Percentiles rank a stretch among this genome's conserved stretches.
These are phyloP conservation scores for Huiozyma sinensis DNA, from an alignment of 805 yeast species.

Conservation along the genomic window DNA sequence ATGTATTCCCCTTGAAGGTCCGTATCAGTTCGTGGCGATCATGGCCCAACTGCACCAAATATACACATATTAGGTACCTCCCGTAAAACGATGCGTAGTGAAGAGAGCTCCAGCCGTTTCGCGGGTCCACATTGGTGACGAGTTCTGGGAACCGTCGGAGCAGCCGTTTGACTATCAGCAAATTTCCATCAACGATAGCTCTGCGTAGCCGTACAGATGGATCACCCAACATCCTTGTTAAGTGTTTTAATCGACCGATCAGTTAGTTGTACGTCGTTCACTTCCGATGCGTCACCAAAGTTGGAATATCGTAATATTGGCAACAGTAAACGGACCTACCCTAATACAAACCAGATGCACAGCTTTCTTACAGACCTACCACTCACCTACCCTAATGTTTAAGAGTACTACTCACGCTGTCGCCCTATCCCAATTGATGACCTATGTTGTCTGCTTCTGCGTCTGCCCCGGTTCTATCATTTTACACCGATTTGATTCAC, in stretches of 20 bases:
- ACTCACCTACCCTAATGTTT: too few species aligned
- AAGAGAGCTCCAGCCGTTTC: constrained; percentile 71
- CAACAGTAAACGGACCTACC: not conserved
- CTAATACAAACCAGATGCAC: too few species aligned
- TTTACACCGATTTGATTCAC: too few species aligned
- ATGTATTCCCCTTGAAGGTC: constrained; percentile 49
- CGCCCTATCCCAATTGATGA: too few species aligned
- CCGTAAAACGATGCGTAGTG: constrained; percentile 77
- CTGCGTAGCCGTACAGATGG: constrained; percentile 56
- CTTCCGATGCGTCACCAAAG: not conserved
- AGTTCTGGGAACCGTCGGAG: constrained; percentile 60
- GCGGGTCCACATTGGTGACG: constrained; percentile 55
- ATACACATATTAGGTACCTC: constrained; percentile 54
- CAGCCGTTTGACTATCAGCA: constrained; percentile 52
- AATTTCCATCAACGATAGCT: constrained; percentile 54
- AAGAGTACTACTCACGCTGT: too few species aligned
- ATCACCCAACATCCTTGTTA: constrained; percentile 29
- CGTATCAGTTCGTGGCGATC: constrained; percentile 39
- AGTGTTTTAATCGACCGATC: not conserved
- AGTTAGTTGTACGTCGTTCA: not conserved
- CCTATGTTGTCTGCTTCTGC: too few species aligned
- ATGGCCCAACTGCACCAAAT: constrained; percentile 45
- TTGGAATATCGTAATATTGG: not conserved
- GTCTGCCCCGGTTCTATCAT: too few species aligned
- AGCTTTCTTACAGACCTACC: too few species aligned